Percentiles rank a stretch among this genome's conserved stretches.
These are phyloP conservation scores for Pisolithus thermaeus DNA, from an alignment of 1,284 basidiomycete species.

Conservation along the genomic window DNA sequence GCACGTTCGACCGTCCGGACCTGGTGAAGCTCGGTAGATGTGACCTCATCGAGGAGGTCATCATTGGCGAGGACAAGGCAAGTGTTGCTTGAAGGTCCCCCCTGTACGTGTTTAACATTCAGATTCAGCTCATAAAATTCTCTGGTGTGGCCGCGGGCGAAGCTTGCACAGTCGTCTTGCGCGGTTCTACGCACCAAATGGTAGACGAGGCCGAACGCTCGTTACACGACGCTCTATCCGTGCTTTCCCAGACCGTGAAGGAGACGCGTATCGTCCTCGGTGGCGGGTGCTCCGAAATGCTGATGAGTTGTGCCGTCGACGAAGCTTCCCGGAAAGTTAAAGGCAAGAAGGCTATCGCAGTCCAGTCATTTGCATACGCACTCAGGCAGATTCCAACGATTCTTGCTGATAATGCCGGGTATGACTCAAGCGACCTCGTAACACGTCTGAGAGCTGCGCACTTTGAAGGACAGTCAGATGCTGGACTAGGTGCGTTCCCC, in stretches of 20 bases:
- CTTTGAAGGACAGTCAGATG: constrained; percentile 81
- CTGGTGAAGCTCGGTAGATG: constrained; percentile 92
- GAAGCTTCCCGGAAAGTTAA: constrained; percentile 80
- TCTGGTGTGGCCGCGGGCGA: constrained; percentile 97
- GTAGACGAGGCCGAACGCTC: constrained; percentile 98
- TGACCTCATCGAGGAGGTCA: constrained; percentile 96
- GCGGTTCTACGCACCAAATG: constrained; percentile 98
- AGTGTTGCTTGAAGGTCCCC: constrained; percentile 8
- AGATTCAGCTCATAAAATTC: constrained; percentile 91
- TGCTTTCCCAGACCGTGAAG: constrained; percentile 96
- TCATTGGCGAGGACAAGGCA: constrained; percentile 99
- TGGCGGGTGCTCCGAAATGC: constrained; percentile 97
- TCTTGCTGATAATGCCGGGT: constrained; percentile 96
- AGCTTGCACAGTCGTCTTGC: constrained; percentile 97
- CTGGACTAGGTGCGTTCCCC: constrained; percentile 74
- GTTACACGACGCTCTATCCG: constrained; percentile 94
- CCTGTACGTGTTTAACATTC: not conserved
- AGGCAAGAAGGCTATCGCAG: constrained; percentile 95
- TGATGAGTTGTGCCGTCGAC: constrained; percentile 94
- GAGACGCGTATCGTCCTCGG: constrained; percentile 94
- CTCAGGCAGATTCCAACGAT: constrained; percentile 95
- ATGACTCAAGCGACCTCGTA: constrained; percentile 95
- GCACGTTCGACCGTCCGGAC: constrained; percentile 92
- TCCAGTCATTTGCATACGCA: constrained; percentile 87
- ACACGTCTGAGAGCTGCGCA: constrained; percentile 89